Evolutionary conservation across 352 stramenopile genomes (phyloP), one percentile per base, ranked within the genome.

Genomic region (Peronospora destructor): DNA sequence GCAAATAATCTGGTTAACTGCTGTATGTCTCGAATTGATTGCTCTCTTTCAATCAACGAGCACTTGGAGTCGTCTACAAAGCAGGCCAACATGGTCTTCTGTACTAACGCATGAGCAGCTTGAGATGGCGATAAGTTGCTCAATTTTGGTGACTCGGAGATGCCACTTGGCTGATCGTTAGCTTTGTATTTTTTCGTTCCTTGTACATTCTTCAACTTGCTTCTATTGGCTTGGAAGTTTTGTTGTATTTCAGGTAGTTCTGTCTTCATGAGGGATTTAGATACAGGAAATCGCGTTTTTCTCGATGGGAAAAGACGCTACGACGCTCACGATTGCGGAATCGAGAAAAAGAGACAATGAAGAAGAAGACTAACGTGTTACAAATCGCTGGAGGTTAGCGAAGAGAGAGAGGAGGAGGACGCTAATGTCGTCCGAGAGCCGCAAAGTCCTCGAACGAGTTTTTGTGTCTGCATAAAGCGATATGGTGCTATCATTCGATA

Each of bases 41-140:
- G 56, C 13, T 52, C 56, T 23, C 65, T 56, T 33, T 66, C 53
- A 21, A 4, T 21, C 16, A 21, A 14, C 21, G 53, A 19, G 28
- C 62, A 62, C 16, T 35, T 13, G 19, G 59, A 36, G 6, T 71
- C 60, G 16, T 19, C 21, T 4, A 58, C 51, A 25, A 79, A 79
- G 46, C 66, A 70, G 26, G 53, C 51, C 32, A 76, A 16, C 53
- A 79, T 67, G 4, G 49, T 51, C 53, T 76, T 79, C 13, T 56
- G 53, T 29, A 76, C 56, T 11, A 79, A 28, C 16, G 64, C 47
- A 10, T 67, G 68, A 8, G 49, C 59, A 32, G 67, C 58, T 45
- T 57, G 49, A n/a, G 49, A 52, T 11, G 63, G 63, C 32, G 49
- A 46, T 41, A 68, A 52, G 10, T 47, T 25, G 29, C 19, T 42